phyloP scores from a whole-genome alignment of 805 yeast genomes.

The Metschnikowia sp. region DNA sequence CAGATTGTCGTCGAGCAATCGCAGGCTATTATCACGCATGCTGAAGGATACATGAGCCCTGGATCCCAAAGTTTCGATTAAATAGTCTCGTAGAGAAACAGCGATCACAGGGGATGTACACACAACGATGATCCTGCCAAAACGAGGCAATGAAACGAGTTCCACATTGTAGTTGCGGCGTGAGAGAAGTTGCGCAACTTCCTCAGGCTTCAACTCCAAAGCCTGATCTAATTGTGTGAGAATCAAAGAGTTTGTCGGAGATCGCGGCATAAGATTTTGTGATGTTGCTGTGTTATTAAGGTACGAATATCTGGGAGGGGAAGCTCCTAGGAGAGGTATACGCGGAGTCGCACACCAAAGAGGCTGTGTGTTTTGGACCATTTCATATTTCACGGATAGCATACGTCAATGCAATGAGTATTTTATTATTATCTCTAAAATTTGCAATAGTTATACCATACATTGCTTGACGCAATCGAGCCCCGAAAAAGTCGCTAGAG shows the following conservation, averaged over 20 bases:
- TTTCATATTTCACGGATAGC: no score
- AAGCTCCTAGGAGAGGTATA: no score
- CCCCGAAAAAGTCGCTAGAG: not conserved
- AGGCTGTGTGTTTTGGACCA: no score
- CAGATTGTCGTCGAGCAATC: conserved; percentile 12
- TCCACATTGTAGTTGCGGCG: conserved; percentile 27
- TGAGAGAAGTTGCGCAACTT: conserved; percentile 24
- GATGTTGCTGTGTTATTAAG: no score
- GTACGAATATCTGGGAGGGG: no score
- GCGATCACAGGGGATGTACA: conserved; percentile 27
- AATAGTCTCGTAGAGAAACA: conserved; percentile 15
- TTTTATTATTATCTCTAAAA: no score
- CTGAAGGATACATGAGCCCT: conserved; percentile 27
- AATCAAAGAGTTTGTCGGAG: conserved; percentile 34
- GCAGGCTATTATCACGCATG: conserved; percentile 29
- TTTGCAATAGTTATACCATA: not conserved
- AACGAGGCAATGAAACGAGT: conserved; percentile 30
- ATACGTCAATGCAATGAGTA: no score
- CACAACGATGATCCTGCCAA: conserved; percentile 33
- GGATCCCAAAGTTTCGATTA: conserved; percentile 16
- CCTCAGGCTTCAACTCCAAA: conserved; percentile 25
- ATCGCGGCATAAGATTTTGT: conserved; percentile 1
- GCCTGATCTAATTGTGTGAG: conserved; percentile 26
- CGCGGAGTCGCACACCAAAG: not conserved
- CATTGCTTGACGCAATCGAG: not conserved